Base-by-base conservation (phyloP, 1,284 basidiomycete genomes). In the Fomitopsis schrenkii region DNA sequence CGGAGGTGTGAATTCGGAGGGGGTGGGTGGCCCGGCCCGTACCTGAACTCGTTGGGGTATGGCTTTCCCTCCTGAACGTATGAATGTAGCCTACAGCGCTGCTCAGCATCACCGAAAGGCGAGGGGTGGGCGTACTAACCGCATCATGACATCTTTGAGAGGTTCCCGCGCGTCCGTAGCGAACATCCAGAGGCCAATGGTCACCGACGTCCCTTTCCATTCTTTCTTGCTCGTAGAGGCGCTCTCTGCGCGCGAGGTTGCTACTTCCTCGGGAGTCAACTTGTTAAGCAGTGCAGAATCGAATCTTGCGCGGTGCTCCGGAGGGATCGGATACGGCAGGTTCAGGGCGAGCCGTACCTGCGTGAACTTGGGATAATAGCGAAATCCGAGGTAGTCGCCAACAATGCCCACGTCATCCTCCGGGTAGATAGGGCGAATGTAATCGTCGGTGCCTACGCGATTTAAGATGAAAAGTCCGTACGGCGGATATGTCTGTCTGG, bases 401-500 rank as follows among this genome's bases (percentile, higher is more conserved):
- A 81, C 79, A 15, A 85, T 76, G 59, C 88, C 83, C 64, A 94
- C 79, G 64, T 88, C 87, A 75, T 94, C 91, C 74, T 94, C 91
- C 17, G 91, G 88, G 65, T 87, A 87, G 50, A 96, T 77, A 44
- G 84, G 83, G 58, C 91, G 88, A 59, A 86, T 83, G 70, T 92
- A 93, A 73, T 95, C 94, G 56, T 92, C 88, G 72, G 86, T 87
- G n/a, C 91, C 92, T 71, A 90, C 86, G 53, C 94, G 86, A 72
- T 96, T 96, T 66, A 95, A 80, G 62, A 95, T 88, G 73, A 92
- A 95, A 72, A 94, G 88, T 10, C 93, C 93, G 71, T 94, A 94
- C 42, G 86, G 86, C 0, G 94, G 93, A 72, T 90, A 89, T 30
- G 82, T 78, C 59, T 84, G 79, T 67, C 86, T 88, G 67, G 9